phyloP scores from a whole-genome alignment of 2,329 filamentous ascomycete species.

The Sodiomyces alkalinus region DNA sequence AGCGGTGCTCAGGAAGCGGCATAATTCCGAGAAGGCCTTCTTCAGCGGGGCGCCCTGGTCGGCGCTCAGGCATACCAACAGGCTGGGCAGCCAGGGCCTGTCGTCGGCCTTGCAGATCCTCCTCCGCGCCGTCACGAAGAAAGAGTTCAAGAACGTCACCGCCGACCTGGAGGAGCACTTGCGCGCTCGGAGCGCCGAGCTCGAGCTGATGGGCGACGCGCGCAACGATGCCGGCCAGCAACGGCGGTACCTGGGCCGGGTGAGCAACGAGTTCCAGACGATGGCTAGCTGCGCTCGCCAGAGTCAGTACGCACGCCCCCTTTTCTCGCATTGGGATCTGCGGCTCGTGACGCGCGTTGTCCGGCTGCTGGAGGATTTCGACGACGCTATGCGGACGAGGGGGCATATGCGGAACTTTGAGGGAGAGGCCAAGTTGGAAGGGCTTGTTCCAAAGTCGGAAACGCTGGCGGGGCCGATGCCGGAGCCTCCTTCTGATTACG shows the following conservation, averaged over 20 bases:
- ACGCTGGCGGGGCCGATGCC: no score
- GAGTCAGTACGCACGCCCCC: background rate
- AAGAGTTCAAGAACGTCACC: slow-evolving; percentile 4
- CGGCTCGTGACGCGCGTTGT: background rate
- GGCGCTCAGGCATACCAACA: slow-evolving; percentile 9
- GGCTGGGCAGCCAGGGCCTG: slow-evolving; percentile 20
- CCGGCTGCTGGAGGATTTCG: background rate
- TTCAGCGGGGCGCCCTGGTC: slow-evolving; percentile 23
- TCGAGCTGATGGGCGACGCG: background rate
- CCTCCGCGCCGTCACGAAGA: slow-evolving; percentile 23
- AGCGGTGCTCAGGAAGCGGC: slow-evolving; percentile 15
- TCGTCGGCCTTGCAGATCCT: slow-evolving; percentile 19
- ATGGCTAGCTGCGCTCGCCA: background rate
- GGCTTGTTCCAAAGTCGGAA: background rate
- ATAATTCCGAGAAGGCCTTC: slow-evolving; percentile 19
- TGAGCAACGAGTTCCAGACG: slow-evolving; percentile 1
- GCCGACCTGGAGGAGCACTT: slow-evolving; percentile 1
- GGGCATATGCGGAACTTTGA: background rate
- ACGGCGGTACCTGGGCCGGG: background rate
- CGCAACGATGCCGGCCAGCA: background rate
- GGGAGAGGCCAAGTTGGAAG: background rate
- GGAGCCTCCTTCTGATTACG: no score
- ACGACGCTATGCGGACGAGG: background rate
- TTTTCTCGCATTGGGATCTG: background rate
- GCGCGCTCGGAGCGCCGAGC: background rate